Evolutionary conservation across 768 basidiomycete genomes (phyloP).

Genomic region (Lactifluus volemus): DNA sequence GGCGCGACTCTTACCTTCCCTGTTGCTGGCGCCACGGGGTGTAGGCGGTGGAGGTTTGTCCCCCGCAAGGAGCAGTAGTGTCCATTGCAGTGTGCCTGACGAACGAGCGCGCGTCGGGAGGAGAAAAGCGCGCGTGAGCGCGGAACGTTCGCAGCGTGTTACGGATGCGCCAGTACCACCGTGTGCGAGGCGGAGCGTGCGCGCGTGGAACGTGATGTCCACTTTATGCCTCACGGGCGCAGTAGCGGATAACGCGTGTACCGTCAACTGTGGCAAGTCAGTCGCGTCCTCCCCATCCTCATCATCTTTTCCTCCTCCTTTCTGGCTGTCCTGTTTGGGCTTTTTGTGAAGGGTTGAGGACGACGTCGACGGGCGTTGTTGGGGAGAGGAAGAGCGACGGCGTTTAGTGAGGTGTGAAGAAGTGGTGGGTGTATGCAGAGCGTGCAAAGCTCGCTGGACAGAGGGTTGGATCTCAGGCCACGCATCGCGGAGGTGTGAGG

Average conservation of each 20-base stretch:
- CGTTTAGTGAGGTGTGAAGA: background rate
- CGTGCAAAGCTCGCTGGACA: background rate
- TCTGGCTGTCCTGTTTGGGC: too few relatives aligned
- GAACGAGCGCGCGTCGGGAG: conserved; percentile 66
- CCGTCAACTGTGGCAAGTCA: conserved; percentile 44
- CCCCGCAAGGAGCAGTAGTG: conserved; percentile 50
- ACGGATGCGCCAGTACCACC: conserved; percentile 42
- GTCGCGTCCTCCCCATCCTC: conserved; percentile 14
- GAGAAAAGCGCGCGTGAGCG: conserved; percentile 54
- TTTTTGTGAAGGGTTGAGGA: background rate
- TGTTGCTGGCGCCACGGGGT: background rate
- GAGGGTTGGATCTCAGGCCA: conserved; percentile 9
- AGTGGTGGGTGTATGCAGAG: background rate
- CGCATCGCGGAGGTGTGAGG: conserved; percentile 2
- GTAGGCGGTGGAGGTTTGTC: conserved; percentile 33
- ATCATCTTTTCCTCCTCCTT: background rate
- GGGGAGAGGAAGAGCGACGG: background rate
- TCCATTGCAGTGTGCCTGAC: conserved; percentile 53
- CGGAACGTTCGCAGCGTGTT: conserved; percentile 37
- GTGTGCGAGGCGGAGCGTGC: conserved; percentile 45
- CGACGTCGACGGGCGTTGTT: background rate
- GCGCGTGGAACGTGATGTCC: conserved; percentile 48
- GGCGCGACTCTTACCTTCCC: too few relatives aligned
- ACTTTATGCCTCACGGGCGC: conserved; percentile 72
- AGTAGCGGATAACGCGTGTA: conserved; percentile 59